Evolutionary conservation across 352 stramenopile species (phyloP).

Genomic region (Phytophthora chlamydospora): DNA sequence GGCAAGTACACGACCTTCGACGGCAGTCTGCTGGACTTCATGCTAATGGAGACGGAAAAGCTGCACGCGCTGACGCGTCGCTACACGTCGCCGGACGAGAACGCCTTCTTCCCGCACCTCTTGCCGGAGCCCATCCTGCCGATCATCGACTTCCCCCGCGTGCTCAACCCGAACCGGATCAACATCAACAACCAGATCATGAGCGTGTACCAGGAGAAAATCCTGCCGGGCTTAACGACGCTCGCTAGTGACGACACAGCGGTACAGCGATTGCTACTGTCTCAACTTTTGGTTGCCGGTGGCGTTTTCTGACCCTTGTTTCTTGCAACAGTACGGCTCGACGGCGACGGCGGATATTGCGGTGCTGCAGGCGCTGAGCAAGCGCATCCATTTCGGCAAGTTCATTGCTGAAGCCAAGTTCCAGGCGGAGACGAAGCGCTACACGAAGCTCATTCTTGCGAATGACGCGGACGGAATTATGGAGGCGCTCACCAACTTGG

Average conservation of each 20-base stretch:
- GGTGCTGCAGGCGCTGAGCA: constrained; percentile 95
- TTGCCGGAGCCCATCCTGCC: constrained; percentile 93
- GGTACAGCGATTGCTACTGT: constrained; percentile 31
- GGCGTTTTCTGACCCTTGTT: constrained; percentile 6
- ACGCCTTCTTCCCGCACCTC: constrained; percentile 96
- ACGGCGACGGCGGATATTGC: constrained; percentile 90
- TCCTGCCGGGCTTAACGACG: constrained; percentile 92
- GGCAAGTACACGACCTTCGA: constrained; percentile 88
- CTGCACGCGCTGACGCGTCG: constrained; percentile 93
- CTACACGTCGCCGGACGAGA: constrained; percentile 99
- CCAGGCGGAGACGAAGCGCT: constrained; percentile 88
- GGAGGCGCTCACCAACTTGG: constrained; percentile 94
- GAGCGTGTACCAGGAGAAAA: constrained; percentile 95
- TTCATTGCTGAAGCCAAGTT: constrained; percentile 99
- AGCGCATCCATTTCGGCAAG: constrained; percentile 98
- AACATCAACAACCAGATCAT: constrained; percentile 99
- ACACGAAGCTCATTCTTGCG: constrained; percentile 91
- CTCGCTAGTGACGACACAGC: constrained; percentile 89
- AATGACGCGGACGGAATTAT: constrained; percentile 97
- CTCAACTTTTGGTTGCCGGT: neutral
- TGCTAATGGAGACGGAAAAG: constrained; percentile 98
- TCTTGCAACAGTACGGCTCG: constrained; percentile 69
- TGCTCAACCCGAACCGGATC: constrained; percentile 94
- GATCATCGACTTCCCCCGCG: constrained; percentile 91
- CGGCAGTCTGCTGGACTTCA: constrained; percentile 94